Evolutionary conservation across 1,284 basidiomycete species (phyloP), one percentile per base, ranked within the genome.

Genomic region (Afroboletus lepidellus): DNA sequence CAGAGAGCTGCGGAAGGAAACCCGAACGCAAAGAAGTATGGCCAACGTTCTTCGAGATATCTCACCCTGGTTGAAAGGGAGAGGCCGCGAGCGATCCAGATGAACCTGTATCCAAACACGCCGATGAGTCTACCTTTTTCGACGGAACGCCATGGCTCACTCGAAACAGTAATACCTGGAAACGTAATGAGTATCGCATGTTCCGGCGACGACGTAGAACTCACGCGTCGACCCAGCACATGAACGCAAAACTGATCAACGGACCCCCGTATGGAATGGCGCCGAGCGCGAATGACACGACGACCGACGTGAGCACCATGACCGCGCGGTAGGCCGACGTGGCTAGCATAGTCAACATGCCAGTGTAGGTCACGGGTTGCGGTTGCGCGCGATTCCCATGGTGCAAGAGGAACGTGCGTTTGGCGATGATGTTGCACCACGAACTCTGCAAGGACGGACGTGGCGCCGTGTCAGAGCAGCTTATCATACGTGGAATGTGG

Each of bases 91-190:
- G 87, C 80, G 41, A 87, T 79, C 89, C 89, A 91, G 33, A 88
- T 79, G 60, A 86, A 89, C 61, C 90, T 92, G 56, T 41, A 21
- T 9, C 16, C 46, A 13, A 24, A 51, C 21, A 39, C 16, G 49
- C 51, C 47, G 60, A 49, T 34, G 47, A 51, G 36, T 44, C 11
- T 46, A 13, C 46, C 42, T 33, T 29, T 33, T 57, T 2, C 27
- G 41, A 30, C 15, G 25, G 15, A 36, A 24, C 8, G 20, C 46
- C 24, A 46, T 25, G 21, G 71, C 87, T 72, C 63, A 91, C 90
- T 93, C 90, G 62, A 92, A 93, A 69, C 86, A 91, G 68, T 93
- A 93, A 67, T 91, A 93, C 45, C 90, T 92, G 46, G 24, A 25
- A 11, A 34, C 34, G 37, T 9, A 20, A 43, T 57, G 30, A 54